phyloP scores from a whole-genome alignment of 495 filamentous ascomycete genomes.

The Lepraria neglecta region DNA sequence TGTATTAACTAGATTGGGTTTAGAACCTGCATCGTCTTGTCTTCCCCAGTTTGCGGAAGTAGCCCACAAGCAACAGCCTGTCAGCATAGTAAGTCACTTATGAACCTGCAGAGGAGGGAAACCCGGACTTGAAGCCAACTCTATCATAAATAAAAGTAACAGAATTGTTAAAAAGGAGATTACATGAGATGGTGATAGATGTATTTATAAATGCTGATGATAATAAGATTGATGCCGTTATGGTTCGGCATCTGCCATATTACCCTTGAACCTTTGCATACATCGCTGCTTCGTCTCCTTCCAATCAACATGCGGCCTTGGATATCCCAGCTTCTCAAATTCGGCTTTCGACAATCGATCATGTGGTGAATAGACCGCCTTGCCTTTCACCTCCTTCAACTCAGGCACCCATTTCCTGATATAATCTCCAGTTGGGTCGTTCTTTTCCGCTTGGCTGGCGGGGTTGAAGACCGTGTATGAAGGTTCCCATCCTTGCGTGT shows the following conservation, averaged over 20 bases:
- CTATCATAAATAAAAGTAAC: too few relatives aligned
- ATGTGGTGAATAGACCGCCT: conserved; percentile 39
- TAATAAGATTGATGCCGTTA: background rate
- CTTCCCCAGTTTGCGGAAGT: too few relatives aligned
- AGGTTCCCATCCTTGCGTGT: conserved; percentile 45
- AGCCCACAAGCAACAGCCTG: too few relatives aligned
- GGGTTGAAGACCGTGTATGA: conserved; percentile 43
- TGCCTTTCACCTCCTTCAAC: conserved; percentile 39
- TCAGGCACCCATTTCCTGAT: conserved; percentile 69
- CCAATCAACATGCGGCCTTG: conserved; percentile 40
- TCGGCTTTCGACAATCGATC: conserved; percentile 35
- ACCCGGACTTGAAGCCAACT: too few relatives aligned
- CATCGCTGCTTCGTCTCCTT: conserved; percentile 37
- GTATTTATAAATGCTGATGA: too few relatives aligned
- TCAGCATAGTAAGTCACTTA: too few relatives aligned
- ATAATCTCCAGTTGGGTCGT: conserved; percentile 58
- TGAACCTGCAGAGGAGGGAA: too few relatives aligned
- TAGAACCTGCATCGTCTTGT: too few relatives aligned
- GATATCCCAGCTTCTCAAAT: conserved; percentile 44
- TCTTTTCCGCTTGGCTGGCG: conserved; percentile 41
- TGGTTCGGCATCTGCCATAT: conserved; percentile 33
- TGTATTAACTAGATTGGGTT: too few relatives aligned
- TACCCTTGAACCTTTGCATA: conserved; percentile 38
- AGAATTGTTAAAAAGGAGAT: too few relatives aligned
- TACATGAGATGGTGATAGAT: too few relatives aligned